Evolutionary conservation across 2,329 filamentous ascomycete genomes (phyloP), one percentile per base, ranked within the genome.

Genomic region (Exserohilum turcica): DNA sequence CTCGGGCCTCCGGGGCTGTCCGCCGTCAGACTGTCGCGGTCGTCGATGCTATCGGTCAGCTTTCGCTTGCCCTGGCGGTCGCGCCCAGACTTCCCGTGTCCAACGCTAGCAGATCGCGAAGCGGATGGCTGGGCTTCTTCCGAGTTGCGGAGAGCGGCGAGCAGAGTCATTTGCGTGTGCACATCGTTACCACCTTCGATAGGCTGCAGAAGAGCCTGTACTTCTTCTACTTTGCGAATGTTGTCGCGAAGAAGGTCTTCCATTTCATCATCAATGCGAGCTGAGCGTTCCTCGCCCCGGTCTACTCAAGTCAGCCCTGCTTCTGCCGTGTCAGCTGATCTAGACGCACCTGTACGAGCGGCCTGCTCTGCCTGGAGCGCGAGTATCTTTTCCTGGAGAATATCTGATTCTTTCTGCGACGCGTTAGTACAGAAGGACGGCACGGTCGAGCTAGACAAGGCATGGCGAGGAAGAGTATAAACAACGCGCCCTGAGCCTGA

Each of bases 241-340:
- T 80, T 79, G 35, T 80, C 78, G 31, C 79, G 76, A 37, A 79
- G 75, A 13, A 76, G 69, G 31, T 75, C 68, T 57, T 80, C 78
- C 3, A 81, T 73, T 27, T 77, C 74, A 40, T 76, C 72, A 58
- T 80, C 78, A 18, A 79, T 71, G n/a, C 68, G 64, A 10, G 71
- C 65, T 15, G 74, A 75, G 10, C 72, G 66, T 28, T 64, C 57
- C 15, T 74, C 71, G 21, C 70, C 71, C 6, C 71, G 71, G 5
- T 60, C 74, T 76, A 6, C n/a, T 18, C 8, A 18, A 12, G 42
- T 60, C 29, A 60, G 61, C 48, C 18, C n/a, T 38, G 24, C 27
- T 16, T 16, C 31, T 21, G 42, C 18, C 18, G 29, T 18, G 33
- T 19, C 31, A 5, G 24, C 13, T 42, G 16, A 35, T 18, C 31